Conservation (phyloP, 2,329 filamentous ascomycete species). For the Penicillium verrucosum region DNA sequence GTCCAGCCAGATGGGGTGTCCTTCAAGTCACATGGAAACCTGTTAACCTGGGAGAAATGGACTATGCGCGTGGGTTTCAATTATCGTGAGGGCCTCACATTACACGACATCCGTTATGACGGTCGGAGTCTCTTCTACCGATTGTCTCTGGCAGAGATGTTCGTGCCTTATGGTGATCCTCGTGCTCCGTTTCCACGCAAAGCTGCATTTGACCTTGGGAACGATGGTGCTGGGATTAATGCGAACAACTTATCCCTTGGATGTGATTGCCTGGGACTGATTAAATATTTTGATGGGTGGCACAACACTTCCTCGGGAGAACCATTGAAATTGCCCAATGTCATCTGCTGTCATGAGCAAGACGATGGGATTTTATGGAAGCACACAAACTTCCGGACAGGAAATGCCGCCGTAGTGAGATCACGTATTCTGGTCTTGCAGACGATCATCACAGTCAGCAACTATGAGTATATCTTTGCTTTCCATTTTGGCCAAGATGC, state of each 20-base stretch:
- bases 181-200: slow-evolving; percentile 44
- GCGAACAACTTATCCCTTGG: slow-evolving; percentile 44
- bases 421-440: slow-evolving; percentile 38
- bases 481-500: slow-evolving; percentile 44
- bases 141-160: slow-evolving; percentile 45
- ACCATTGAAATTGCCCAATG: slow-evolving; percentile 41
- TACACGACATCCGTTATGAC: slow-evolving; percentile 44
- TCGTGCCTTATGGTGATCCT: slow-evolving; percentile 45
- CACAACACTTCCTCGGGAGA: slow-evolving; percentile 35
- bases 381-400: slow-evolving; percentile 40
- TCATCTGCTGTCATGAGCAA: slow-evolving; percentile 43
- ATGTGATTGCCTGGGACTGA: slow-evolving; percentile 45
- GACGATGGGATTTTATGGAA: slow-evolving; percentile 43
- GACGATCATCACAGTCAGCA: slow-evolving; percentile 42
- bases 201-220: slow-evolving; percentile 46
- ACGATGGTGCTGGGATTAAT: slow-evolving; percentile 43
- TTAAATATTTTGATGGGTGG: slow-evolving; percentile 45
- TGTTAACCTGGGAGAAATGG: slow-evolving; percentile 46
- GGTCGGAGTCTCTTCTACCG: slow-evolving; percentile 42
- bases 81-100: slow-evolving; percentile 44
- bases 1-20: slow-evolving; percentile 38
- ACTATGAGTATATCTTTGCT: slow-evolving; percentile 47
- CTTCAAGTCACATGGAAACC: slow-evolving; percentile 31
- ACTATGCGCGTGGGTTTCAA: slow-evolving; percentile 44
- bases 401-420: slow-evolving; percentile 34